A percentile compares a stretch with the other conserved stretches of the same genome.
phyloP scores from a whole-genome alignment of 495 filamentous ascomycete genomes.

The Venustampulla echinocandica region DNA sequence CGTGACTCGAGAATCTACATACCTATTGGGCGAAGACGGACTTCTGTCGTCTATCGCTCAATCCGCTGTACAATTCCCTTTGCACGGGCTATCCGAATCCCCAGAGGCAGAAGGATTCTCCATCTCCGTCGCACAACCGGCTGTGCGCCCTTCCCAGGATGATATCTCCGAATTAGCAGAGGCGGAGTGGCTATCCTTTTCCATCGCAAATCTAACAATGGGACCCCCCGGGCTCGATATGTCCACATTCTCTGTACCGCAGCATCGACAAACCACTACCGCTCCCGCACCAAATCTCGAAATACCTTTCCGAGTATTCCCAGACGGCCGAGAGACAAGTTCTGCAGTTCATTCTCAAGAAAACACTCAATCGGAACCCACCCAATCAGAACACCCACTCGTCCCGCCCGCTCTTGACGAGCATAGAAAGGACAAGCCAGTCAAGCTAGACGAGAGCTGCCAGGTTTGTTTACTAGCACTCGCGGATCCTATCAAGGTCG shows the following conservation, averaged over 20 bases:
- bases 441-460: background rate
- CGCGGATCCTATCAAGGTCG: background rate
- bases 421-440: background rate
- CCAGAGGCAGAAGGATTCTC: background rate
- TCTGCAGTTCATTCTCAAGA: too few relatives aligned
- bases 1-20: background rate
- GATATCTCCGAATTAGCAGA: background rate
- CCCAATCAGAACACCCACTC: background rate
- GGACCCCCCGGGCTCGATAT: background rate
- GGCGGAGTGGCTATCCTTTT: background rate
- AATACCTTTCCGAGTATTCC: background rate
- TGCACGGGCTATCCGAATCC: background rate
- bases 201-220: background rate
- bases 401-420: background rate
- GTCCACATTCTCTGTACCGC: background rate
- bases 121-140: background rate
- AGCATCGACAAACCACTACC: too few relatives aligned
- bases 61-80: background rate
- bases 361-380: constrained; percentile 1
- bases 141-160: background rate
- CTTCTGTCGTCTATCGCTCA: background rate
- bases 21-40: background rate
- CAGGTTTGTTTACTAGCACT: background rate
- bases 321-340: background rate
- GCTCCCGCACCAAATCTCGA: background rate